Base-by-base conservation (phyloP, 2,329 filamentous ascomycete species). In the Colletotrichum tamarilloi region DNA sequence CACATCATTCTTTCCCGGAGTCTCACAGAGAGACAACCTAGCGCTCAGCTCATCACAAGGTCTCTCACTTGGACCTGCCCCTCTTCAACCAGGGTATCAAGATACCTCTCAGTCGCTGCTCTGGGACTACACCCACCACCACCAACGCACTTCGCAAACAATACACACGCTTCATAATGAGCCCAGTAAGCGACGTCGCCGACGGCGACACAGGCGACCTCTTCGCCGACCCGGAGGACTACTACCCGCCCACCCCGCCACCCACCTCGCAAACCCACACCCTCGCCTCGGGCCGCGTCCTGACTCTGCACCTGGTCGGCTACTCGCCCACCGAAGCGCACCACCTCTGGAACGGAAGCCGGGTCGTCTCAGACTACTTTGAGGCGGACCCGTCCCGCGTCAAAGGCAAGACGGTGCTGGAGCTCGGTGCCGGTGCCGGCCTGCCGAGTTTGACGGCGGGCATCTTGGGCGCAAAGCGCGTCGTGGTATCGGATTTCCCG, bases 271-370 rank as follows among this genome's bases (percentile, higher is more conserved):
- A 93, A 75, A 88, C 90, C 56, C 93, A 97, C 85, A 90, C 87
- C 26, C 89, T 96, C 80, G 85, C 90, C 69, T 90, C 89, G 46
- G 94, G 93, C 73, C 81, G 90, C 75, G 85, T 86, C 32, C 85
- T 97, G 76, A 90, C 86, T 63, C 89, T 98, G 75, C 91, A 94
- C 78, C 90, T 98, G 84, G 94, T 98, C 57, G 95, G 95, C 73
- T 92, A 94, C 82, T 96, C 94, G 85, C 94, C 95, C 28, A 89
- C 97, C 16, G 97, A 97, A 90, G 95, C 94, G 19, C 94, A 98
- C 82, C 89, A 94, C 76, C 89, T 98, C 35, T 98, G 96, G 96
- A 97, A 98, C 82, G 95, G 94, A 74, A 92, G 93, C 73, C 92
- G 94, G 75, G 91, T 94, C 52, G 89, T 96, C 62, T 91, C 95